phyloP scores from a whole-genome alignment of 352 stramenopile species.

The Phytopythium chamaehyphon region DNA sequence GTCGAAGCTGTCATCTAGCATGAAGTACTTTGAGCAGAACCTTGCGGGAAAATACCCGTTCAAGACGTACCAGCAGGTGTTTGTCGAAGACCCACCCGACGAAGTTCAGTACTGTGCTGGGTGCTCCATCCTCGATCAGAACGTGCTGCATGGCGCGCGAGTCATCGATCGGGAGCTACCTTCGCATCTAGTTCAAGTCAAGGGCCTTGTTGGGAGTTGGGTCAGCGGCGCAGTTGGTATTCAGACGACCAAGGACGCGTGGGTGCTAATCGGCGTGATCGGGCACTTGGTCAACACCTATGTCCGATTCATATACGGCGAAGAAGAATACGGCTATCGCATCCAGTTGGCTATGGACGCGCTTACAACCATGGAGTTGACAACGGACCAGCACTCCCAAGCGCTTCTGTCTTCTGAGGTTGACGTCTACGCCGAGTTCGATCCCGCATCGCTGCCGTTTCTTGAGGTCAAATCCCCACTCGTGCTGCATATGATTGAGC shows the following conservation, averaged over 20 bases:
- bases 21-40: slow-evolving; percentile 76
- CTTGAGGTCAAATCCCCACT: slow-evolving; percentile 79
- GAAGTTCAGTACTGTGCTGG: slow-evolving; percentile 67
- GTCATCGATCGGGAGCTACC: slow-evolving; percentile 82
- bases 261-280: slow-evolving; percentile 79
- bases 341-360: slow-evolving; percentile 85
- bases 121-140: slow-evolving; percentile 72
- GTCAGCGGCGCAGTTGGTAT: slow-evolving; percentile 75
- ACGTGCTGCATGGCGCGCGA: slow-evolving; percentile 60
- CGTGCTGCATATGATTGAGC: slow-evolving; percentile 87
- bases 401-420: slow-evolving; percentile 71
- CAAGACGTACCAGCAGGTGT: slow-evolving; percentile 86
- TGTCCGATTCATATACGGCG: slow-evolving; percentile 69
- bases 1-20: slow-evolving; percentile 61
- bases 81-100: slow-evolving; percentile 79
- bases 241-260: slow-evolving; percentile 82
- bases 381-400: slow-evolving; percentile 53
- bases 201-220: slow-evolving; percentile 74
- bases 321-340: slow-evolving; percentile 83
- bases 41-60: slow-evolving; percentile 75
- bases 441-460: slow-evolving; percentile 63
- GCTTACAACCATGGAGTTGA: slow-evolving; percentile 81
- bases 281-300: slow-evolving; percentile 82
- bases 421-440: slow-evolving; percentile 82
- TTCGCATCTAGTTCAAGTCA: slow-evolving; percentile 80